A percentile compares a stretch with the other conserved stretches of the same genome.
Conservation (phyloP, 2,329 filamentous ascomycete genomes). For the Lachnellula occidentalis region DNA sequence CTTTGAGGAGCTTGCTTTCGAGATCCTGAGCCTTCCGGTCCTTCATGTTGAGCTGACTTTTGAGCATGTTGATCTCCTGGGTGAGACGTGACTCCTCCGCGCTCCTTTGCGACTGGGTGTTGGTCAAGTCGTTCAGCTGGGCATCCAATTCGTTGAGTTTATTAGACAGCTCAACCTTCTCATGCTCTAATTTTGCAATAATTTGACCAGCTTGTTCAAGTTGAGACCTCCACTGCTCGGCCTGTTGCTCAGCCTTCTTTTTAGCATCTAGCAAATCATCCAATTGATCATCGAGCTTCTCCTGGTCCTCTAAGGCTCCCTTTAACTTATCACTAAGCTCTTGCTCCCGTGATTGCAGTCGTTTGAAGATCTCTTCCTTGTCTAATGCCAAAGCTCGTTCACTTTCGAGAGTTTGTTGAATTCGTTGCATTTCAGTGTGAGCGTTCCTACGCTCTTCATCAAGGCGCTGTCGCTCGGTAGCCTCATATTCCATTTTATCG, state of each 20-base stretch:
- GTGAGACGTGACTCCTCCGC: conserved; percentile 70
- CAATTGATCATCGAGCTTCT: conserved; percentile 86
- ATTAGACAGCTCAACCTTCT: conserved; percentile 69
- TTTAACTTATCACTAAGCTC: conserved; percentile 91
- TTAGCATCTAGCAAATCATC: conserved; percentile 85
- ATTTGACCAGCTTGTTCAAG: conserved; percentile 87
- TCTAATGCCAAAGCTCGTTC: conserved; percentile 93
- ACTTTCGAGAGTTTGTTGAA: conserved; percentile 92
- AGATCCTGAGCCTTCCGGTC: conserved; percentile 86
- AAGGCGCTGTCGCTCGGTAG: conserved; percentile 67
- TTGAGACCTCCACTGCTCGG: conserved; percentile 71
- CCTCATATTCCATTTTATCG: conserved; percentile 73
- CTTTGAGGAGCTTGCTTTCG: conserved; percentile 74
- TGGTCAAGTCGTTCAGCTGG: conserved; percentile 65
- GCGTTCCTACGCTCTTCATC: conserved; percentile 89
- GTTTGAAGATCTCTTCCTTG: conserved; percentile 98
- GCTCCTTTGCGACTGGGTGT: conserved; percentile 65
- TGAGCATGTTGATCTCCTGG: conserved; percentile 84
- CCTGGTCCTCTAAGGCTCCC: conserved; percentile 88
- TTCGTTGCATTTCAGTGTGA: conserved; percentile 78
- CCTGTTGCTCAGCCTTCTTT: conserved; percentile 79
- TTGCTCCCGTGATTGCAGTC: conserved; percentile 84
- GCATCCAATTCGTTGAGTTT: conserved; percentile 65
- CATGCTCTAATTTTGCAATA: conserved; percentile 78
- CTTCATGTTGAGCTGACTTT: conserved; percentile 83